Base-by-base conservation (phyloP, 805 yeast genomes). In the Candida loeiensis region DNA sequence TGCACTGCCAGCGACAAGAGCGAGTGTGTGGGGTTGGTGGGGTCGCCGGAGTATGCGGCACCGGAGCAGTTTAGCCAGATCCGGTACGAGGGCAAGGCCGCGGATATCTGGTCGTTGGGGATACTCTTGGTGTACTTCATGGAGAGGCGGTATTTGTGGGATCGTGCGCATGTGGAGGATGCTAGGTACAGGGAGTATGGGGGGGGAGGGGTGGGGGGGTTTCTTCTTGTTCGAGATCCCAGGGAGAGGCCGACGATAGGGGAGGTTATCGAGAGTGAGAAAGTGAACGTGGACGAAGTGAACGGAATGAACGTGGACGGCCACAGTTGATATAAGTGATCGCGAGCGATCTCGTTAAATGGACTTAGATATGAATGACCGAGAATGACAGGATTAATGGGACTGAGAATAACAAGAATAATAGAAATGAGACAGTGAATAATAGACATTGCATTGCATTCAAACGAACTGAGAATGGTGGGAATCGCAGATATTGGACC, bases 71-170 rank as follows among this genome's bases (percentile, higher is more conserved):
- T 60, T 24, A 40, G 51, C 6, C 34, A 33, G 11, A 49, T 74
- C 6, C 46, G 46, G 7, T 76, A 76, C 46, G 61, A 68, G 39
- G 73, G 77, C 0, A 55, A 48, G 34, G 52, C 54, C 16, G 59
- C 64, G 8, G 80, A 76, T 45, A 49, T 73, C 8, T 76, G 82
- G 82, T 66, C 78, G 0, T 44, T 74, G 14, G 81, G 77, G 2
- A 59, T 74, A 2, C 54, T 75, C 1, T 48, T 71, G 13, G 60
- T 58, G 39, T 66, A 56, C 39, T 34, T 73, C 17, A 9, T 55
- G 11, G 48, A 52, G 17, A 40, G 49, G 9, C 46, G 45, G n/a
- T 66, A 64, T 29, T 79, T 79, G 2, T 78, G 83, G 83, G 61
- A 56, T 36, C 45, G 55, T 13, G 79, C 82, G 0, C 36, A 38